Conservation (phyloP, 2,329 filamentous ascomycete species). For the Fusarium sp. region DNA sequence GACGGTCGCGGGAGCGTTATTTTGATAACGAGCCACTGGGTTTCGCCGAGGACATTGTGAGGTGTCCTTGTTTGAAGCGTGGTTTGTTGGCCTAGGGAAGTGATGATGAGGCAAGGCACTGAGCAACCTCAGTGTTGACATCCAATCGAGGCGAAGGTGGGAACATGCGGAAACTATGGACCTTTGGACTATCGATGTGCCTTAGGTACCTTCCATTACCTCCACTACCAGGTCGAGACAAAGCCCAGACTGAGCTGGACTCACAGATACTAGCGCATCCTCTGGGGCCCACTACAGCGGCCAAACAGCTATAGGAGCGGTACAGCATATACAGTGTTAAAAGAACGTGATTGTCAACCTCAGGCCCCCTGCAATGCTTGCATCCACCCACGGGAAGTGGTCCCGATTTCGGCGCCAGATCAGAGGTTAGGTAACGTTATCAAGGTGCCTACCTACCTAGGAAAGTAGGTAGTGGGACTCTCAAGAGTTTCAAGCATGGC, state of each 20-base stretch:
- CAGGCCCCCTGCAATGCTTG: not conserved
- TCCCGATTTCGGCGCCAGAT: not conserved
- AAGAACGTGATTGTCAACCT: not conserved
- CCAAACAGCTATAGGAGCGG: not conserved
- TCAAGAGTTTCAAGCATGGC: not conserved
- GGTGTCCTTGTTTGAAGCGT: constrained; percentile 23
- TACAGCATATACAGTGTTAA: not conserved
- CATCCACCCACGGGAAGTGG: not conserved
- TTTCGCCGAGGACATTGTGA: constrained; percentile 36
- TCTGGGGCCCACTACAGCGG: not conserved
- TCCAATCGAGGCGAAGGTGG: constrained; percentile 11
- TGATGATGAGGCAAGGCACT: constrained; percentile 21
- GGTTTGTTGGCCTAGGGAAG: constrained; percentile 19
- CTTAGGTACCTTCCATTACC: too few species aligned
- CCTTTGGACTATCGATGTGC: not conserved
- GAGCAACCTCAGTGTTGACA: constrained; percentile 16
- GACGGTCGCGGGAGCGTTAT: not conserved
- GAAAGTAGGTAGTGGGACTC: not conserved
- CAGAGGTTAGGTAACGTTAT: not conserved
- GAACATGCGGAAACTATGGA: not conserved
- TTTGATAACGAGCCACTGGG: constrained; percentile 17
- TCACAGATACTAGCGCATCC: constrained; percentile 9
- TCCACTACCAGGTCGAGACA: not conserved
- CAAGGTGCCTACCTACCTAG: too few species aligned
- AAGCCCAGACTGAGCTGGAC: not conserved